Percentiles rank a stretch among this genome's conserved stretches.
Evolutionary conservation across 345 rosid species (phyloP).

Genomic region (Pugionium cornutum): DNA sequence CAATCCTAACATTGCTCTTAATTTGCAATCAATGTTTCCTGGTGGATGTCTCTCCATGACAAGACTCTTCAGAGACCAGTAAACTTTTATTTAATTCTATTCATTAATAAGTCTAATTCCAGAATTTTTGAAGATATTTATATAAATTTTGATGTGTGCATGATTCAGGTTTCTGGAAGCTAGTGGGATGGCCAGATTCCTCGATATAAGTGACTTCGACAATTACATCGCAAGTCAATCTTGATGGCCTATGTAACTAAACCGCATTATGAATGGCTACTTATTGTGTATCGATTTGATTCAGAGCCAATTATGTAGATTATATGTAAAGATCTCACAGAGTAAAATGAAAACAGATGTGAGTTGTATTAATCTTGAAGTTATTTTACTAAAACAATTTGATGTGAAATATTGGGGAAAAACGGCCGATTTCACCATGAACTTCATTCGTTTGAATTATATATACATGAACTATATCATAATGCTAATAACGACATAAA

Average conservation of each 20-base stretch:
- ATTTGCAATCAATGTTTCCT: slow-evolving; percentile 65
- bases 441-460: too few species aligned
- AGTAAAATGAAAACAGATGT: not conserved
- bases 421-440: too few species aligned
- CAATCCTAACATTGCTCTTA: slow-evolving; percentile 81
- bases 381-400: too few species aligned
- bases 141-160: slow-evolving; percentile 11
- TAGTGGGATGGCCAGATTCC: slow-evolving; percentile 59
- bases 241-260: slow-evolving; percentile 17
- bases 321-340: not conserved
- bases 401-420: too few species aligned
- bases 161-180: slow-evolving; percentile 61
- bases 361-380: not conserved
- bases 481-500: too few species aligned
- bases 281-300: not conserved
- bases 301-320: not conserved
- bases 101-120: not conserved
- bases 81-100: not conserved
- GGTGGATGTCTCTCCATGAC: slow-evolving; percentile 69
- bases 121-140: not conserved
- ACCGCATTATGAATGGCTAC: slow-evolving; percentile 1
- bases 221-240: slow-evolving; percentile 43
- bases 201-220: slow-evolving; percentile 63
- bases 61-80: slow-evolving; percentile 57
- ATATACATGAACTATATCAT: too few species aligned